Conservation (phyloP, 2,329 filamentous ascomycete species). For the Cytospora piceae region DNA sequence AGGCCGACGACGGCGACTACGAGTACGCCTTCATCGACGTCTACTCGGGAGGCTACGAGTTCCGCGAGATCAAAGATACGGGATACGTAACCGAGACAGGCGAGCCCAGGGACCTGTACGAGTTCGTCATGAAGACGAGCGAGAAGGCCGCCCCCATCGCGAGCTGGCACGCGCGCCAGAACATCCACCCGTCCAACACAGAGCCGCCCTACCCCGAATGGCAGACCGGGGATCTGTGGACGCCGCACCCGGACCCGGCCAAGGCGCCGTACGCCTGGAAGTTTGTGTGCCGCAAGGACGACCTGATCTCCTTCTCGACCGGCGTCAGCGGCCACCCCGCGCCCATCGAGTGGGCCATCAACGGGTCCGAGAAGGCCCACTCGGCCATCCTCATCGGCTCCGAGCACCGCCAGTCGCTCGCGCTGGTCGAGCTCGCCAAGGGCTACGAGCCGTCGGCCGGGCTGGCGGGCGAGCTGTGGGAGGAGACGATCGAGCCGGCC, state of each 20-base stretch:
- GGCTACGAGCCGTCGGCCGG: constrained; percentile 16
- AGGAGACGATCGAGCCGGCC: constrained; percentile 28
- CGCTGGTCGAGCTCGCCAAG: constrained; percentile 30
- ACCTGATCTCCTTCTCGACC: constrained; percentile 33
- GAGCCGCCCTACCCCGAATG: constrained; percentile 30
- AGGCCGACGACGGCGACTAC: constrained; percentile 30
- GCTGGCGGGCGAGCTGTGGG: constrained; percentile 29
- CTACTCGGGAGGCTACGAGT: constrained; percentile 29
- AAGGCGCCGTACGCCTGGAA: constrained; percentile 33
- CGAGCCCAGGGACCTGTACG: constrained; percentile 28
- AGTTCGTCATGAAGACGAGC: constrained; percentile 31
- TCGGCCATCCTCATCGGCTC: constrained; percentile 31
- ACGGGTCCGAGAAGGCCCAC: constrained; percentile 20
- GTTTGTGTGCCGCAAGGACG: constrained; percentile 35
- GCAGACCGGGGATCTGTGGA: constrained; percentile 33
- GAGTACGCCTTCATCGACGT: constrained; percentile 33
- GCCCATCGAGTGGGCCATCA: constrained; percentile 30
- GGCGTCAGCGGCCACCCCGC: constrained; percentile 33
- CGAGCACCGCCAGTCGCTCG: constrained; percentile 31
- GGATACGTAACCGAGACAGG: constrained; percentile 28
- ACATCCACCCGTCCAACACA: constrained; percentile 19
- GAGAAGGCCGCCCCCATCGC: constrained; percentile 28
- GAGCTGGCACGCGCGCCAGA: constrained; percentile 29
- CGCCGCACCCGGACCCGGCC: constrained; percentile 33
- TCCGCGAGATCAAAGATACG: constrained; percentile 29